These are phyloP conservation scores for Ustilago vetiveriae DNA, from an alignment of 1,284 basidiomycete genomes.

Conservation along the genomic window DNA sequence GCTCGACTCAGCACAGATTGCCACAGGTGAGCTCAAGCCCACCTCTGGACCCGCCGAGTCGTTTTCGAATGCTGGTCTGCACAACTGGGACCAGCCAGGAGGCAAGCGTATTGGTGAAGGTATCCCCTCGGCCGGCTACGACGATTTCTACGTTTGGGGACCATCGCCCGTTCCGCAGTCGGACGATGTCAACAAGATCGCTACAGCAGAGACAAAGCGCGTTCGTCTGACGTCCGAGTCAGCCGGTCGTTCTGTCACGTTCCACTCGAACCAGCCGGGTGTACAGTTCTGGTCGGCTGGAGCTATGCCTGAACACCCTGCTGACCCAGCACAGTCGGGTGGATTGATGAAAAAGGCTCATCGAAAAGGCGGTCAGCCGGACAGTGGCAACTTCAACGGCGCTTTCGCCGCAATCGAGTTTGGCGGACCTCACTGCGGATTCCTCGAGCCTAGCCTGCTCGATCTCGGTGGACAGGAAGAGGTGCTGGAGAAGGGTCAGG, in stretches of 20 bases:
- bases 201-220: constrained; percentile 30
- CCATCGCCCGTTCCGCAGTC: constrained; percentile 19
- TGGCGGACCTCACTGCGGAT: constrained; percentile 59
- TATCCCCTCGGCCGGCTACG: constrained; percentile 49
- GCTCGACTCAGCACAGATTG: constrained; percentile 40
- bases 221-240: constrained; percentile 37
- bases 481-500: constrained; percentile 47
- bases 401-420: constrained; percentile 58
- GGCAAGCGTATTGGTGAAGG: constrained; percentile 40
- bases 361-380: constrained; percentile 27
- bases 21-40: constrained; percentile 46
- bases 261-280: constrained; percentile 58
- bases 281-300: constrained; percentile 58
- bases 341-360: constrained; percentile 43
- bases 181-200: constrained; percentile 28
- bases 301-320: constrained; percentile 40
- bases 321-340: constrained; percentile 27
- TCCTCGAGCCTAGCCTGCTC: constrained; percentile 39
- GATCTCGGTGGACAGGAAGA: constrained; percentile 49
- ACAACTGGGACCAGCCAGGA: constrained; percentile 39
- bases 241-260: constrained; percentile 41
- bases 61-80: constrained; percentile 35
- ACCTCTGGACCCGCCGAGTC: constrained; percentile 11
- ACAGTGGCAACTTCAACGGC: constrained; percentile 44
- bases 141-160: constrained; percentile 63